phyloP scores from a whole-genome alignment of 768 basidiomycete genomes.

The Phaeotremella fagi region DNA sequence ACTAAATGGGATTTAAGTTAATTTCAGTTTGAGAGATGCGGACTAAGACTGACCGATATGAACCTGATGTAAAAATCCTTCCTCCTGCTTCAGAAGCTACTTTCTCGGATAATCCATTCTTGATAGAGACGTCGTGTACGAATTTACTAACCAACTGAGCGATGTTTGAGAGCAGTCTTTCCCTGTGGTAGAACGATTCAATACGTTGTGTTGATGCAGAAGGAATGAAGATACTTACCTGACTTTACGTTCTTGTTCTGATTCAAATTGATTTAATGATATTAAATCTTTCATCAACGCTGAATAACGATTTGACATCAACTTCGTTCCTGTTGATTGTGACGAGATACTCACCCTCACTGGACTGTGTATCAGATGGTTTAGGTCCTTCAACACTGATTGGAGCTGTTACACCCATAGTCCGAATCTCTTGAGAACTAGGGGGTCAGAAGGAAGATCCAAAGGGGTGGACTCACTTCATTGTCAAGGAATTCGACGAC shows the following conservation, averaged over 20 bases:
- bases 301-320: slow-evolving; percentile 7
- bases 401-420: slow-evolving; percentile 45
- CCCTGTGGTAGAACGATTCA: slow-evolving; percentile 56
- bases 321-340: not conserved
- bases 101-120: slow-evolving; percentile 76
- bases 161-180: slow-evolving; percentile 84
- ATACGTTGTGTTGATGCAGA: too few relatives aligned
- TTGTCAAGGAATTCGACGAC: too few relatives aligned
- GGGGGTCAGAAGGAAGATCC: not conserved
- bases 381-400: slow-evolving; percentile 46
- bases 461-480: too few relatives aligned
- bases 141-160: slow-evolving; percentile 87
- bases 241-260: slow-evolving; percentile 75
- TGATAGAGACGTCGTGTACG: slow-evolving; percentile 72
- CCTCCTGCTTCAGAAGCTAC: slow-evolving; percentile 87
- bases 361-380: slow-evolving; percentile 35
- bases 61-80: slow-evolving; percentile 98
- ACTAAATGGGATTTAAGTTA: slow-evolving; percentile 49
- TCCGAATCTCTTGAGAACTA: slow-evolving; percentile 21
- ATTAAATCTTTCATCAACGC: slow-evolving; percentile 85
- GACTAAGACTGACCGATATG: slow-evolving; percentile 59
- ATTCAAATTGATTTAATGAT: slow-evolving; percentile 81
- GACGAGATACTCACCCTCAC: slow-evolving; percentile 41
- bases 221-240: slow-evolving; percentile 77
- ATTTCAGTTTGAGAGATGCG: too few relatives aligned